Percentiles rank a stretch among this genome's conserved stretches.
Conservation (phyloP, 164 flowering plant species). For the Umbellularia californica region DNA sequence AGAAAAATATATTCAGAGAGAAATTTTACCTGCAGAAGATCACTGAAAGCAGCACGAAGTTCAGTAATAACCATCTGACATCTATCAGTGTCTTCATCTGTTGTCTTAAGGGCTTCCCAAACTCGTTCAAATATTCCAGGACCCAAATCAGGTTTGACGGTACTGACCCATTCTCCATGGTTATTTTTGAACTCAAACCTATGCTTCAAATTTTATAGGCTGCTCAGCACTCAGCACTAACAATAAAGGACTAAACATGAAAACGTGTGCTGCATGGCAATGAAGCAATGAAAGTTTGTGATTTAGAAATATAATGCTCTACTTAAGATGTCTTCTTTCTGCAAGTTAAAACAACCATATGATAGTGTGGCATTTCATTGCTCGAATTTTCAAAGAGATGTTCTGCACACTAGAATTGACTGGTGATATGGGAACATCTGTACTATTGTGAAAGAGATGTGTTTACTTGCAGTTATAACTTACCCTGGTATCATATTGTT, state of each 20-base stretch:
- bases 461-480: neutral
- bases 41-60: conserved; percentile 51
- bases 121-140: conserved; percentile 75
- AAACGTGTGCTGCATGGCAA: neutral
- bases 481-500: neutral
- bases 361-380: neutral
- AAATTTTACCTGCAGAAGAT: conserved; percentile 62
- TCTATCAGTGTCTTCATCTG: conserved; percentile 44
- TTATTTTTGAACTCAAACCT: conserved; percentile 90
- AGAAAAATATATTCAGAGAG: neutral
- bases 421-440: neutral
- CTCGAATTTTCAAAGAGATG: neutral
- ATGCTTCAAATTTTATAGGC: conserved; percentile 15
- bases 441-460: neutral
- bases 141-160: conserved; percentile 68
- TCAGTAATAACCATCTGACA: conserved; percentile 49
- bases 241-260: neutral
- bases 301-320: neutral
- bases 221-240: neutral
- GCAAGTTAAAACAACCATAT: neutral
- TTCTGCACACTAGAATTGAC: neutral
- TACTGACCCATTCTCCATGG: conserved; percentile 77
- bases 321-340: neutral
- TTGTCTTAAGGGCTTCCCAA: conserved; percentile 58
- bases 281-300: neutral